These are phyloP conservation scores for Tricholoma matsutake DNA, from an alignment of 768 basidiomycete species.

Conservation along the genomic window DNA sequence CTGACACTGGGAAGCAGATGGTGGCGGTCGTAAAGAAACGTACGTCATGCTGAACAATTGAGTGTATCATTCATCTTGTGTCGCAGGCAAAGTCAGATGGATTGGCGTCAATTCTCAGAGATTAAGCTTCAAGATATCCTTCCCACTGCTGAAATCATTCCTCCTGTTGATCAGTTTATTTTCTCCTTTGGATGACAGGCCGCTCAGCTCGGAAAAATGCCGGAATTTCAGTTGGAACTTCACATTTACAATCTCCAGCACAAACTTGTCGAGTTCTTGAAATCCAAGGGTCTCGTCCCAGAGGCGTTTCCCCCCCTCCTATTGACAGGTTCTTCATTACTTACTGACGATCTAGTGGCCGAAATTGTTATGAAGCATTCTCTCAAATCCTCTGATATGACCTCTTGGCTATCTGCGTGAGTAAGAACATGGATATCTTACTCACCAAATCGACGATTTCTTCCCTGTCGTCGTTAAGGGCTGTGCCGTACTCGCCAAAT, in stretches of 20 bases:
- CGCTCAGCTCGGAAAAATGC: background rate
- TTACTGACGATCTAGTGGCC: conserved; percentile 57
- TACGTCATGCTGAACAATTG: conserved; percentile 10
- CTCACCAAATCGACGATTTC: conserved; percentile 3
- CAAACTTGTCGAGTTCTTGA: conserved; percentile 59
- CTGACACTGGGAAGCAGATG: conserved; percentile 83
- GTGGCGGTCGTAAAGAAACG: conserved; percentile 69
- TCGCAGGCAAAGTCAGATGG: conserved; percentile 55
- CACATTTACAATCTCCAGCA: conserved; percentile 78
- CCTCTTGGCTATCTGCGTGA: conserved; percentile 62
- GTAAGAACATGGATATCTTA: conserved; percentile 14
- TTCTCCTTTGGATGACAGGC: background rate
- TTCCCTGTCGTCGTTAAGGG: conserved; percentile 53
- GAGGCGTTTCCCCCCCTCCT: conserved; percentile 85
- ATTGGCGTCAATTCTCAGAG: conserved; percentile 79
- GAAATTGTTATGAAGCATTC: conserved; percentile 58
- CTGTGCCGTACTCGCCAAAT: conserved; percentile 70
- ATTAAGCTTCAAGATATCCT: conserved; percentile 67
- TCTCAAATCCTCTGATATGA: conserved; percentile 52
- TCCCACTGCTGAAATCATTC: conserved; percentile 60
- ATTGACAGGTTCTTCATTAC: conserved; percentile 61
- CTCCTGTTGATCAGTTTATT: conserved; percentile 62
- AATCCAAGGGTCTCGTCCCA: conserved; percentile 62
- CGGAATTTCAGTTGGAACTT: conserved; percentile 53
- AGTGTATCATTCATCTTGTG: conserved; percentile 6